Conservation (phyloP, 139 green algal species). For the Chlorella sorokiniana region DNA sequence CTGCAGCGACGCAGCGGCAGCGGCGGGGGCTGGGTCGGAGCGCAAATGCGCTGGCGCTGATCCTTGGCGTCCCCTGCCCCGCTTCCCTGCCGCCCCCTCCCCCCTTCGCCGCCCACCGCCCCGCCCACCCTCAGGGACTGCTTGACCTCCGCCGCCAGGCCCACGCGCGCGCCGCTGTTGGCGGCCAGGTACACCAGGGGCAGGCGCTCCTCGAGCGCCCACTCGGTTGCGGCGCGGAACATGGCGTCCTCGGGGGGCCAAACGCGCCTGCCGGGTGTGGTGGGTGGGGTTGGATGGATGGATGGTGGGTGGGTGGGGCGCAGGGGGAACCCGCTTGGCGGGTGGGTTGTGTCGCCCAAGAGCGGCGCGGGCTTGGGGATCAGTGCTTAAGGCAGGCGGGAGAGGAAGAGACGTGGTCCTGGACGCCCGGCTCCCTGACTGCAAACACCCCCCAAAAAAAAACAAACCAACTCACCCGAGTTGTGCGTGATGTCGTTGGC, state of each 20-base stretch:
- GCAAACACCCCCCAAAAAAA: background rate
- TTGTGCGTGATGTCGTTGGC: constrained; percentile 97
- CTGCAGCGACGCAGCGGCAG: background rate
- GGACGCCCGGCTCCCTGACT: background rate
- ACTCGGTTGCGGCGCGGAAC: constrained; percentile 84
- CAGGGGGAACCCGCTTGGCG: background rate
- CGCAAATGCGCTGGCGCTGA: background rate
- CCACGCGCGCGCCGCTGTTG: constrained; percentile 93
- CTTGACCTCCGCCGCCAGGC: constrained; percentile 90
- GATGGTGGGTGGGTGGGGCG: background rate
- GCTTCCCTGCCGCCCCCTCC: background rate
- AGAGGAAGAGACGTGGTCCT: no score
- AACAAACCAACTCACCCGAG: constrained; percentile 53
- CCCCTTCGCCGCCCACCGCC: background rate
- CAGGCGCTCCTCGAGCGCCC: constrained; percentile 77
- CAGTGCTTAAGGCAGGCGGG: no score
- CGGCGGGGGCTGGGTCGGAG: background rate
- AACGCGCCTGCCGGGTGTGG: constrained; percentile 70
- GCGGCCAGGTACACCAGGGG: constrained; percentile 96
- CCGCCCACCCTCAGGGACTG: constrained; percentile 57
- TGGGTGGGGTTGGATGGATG: background rate
- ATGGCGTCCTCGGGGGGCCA: constrained; percentile 89
- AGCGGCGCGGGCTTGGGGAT: no score
- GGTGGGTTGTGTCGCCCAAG: no score
- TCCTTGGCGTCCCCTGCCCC: background rate